These are phyloP conservation scores for Cercospora sp. DNA, from an alignment of 2,329 filamentous ascomycete species.

Conservation along the genomic window DNA sequence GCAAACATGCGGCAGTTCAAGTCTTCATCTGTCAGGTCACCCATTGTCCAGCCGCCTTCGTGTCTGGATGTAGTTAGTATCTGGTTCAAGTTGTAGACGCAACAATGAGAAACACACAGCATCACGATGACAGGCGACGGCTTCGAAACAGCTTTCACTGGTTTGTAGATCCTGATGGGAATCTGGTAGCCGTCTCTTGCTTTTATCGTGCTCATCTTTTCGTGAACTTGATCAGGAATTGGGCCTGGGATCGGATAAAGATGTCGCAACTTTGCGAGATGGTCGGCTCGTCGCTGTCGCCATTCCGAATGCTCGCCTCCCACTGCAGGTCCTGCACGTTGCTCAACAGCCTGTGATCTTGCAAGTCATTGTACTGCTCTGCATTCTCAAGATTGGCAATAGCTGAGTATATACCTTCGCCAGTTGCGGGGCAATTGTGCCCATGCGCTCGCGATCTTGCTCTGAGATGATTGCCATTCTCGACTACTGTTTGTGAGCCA, in stretches of 20 bases:
- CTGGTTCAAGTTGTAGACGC: not conserved
- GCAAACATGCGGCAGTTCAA: slow-evolving; percentile 26
- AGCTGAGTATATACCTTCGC: not conserved
- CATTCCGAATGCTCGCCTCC: not conserved
- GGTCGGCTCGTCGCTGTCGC: slow-evolving; percentile 14
- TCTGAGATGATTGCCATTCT: not conserved
- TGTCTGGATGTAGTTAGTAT: slow-evolving; percentile 30
- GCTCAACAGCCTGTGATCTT: not conserved
- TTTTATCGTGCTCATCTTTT: not conserved
- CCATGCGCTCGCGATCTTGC: not conserved
- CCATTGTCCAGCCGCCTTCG: slow-evolving; percentile 48
- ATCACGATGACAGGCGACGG: slow-evolving; percentile 40
- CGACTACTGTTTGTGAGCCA: too few relatives aligned
- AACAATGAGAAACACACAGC: slow-evolving; percentile 22
- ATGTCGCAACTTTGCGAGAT: slow-evolving; percentile 23
- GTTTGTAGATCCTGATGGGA: slow-evolving; percentile 22
- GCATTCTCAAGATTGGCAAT: not conserved
- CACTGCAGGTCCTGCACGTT: not conserved
- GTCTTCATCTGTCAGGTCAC: slow-evolving; percentile 45
- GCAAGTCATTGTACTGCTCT: not conserved
- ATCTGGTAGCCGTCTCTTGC: slow-evolving; percentile 22
- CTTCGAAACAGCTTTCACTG: not conserved
- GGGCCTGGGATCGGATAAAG: slow-evolving; percentile 31
- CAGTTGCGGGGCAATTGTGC: not conserved
- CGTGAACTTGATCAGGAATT: not conserved